Evolutionary conservation across 2,329 filamentous ascomycete species (phyloP), one percentile per base, ranked within the genome.

Genomic region (Aspergillus costaricaensis): DNA sequence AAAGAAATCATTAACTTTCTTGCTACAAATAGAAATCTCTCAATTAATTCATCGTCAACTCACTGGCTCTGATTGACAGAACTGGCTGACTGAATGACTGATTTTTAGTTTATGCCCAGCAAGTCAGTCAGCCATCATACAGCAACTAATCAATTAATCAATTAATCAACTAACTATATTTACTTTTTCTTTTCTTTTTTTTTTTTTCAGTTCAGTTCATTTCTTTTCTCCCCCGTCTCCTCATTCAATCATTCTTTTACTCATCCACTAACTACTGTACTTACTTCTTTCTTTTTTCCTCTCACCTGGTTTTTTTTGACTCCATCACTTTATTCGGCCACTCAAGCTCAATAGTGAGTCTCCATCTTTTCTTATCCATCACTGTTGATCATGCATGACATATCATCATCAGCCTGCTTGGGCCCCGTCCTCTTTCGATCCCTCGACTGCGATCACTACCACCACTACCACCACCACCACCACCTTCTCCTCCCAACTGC

Each of bases 321-420:
- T 55, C 23, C 17, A 12, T 47, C 21, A 48, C 48, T 38, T 43
- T 21, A 30, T 36, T 9, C 30, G 36, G 30, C 49, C 5, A 9
- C n/a, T 25, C 23, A 27, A 27, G 21, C 43, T 30, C 15, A 55
- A 47, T 47, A 17, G 36, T 39, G 23, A 55, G 55, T 48, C 23
- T 51, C 50, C 51, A 30, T 58, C 48, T 21, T 49, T 55, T 30
- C 50, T 55, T 53, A 58, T 59, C 63, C 55, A 62, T 60, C 30
- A 55, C 55, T 47, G 57, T 62, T 58, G 56, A 65, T 62, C 60
- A 64, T 65, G 65, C 65, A 66, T 65, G 65, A 67, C 64, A 67
- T 67, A 66, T 67, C 63, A 65, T 61, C 59, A 57, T 63, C 36
- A 50, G 50, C 50, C 49, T 52, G 49, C 49, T 38, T 52, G 25